A percentile compares a stretch with the other conserved stretches of the same genome.
Conservation (phyloP, 2,329 filamentous ascomycete genomes). For the Penicillium sclerotiorum region DNA sequence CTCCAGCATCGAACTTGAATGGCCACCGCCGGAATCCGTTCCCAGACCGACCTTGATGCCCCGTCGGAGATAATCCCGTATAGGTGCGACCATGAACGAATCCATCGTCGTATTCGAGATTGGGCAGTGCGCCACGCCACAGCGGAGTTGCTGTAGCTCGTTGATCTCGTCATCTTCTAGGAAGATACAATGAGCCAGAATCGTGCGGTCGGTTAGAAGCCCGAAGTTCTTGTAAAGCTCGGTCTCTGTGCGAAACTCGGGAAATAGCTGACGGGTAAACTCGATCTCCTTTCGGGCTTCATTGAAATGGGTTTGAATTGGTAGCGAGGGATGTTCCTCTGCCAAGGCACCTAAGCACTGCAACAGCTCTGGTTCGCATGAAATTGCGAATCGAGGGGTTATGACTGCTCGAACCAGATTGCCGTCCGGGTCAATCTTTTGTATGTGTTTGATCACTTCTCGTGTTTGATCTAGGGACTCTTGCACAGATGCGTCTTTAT, state of each 20-base stretch:
- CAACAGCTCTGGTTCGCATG: slow-evolving; percentile 59
- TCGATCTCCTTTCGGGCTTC: slow-evolving; percentile 64
- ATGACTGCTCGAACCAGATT: slow-evolving; percentile 54
- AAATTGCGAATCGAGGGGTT: slow-evolving; percentile 65
- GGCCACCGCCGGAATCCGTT: slow-evolving; percentile 66
- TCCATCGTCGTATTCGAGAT: slow-evolving; percentile 64
- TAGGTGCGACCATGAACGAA: slow-evolving; percentile 61
- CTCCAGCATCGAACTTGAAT: slow-evolving; percentile 58
- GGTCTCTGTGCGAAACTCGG: slow-evolving; percentile 58
- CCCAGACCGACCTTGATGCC: slow-evolving; percentile 69
- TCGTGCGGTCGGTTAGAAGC: slow-evolving; percentile 58
- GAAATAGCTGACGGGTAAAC: slow-evolving; percentile 59
- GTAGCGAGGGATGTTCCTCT: slow-evolving; percentile 49
- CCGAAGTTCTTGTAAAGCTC: slow-evolving; percentile 62
- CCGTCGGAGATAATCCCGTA: slow-evolving; percentile 59
- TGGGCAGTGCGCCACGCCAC: slow-evolving; percentile 67
- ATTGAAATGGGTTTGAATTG: slow-evolving; percentile 70
- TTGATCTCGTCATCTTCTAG: slow-evolving; percentile 60
- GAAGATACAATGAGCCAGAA: slow-evolving; percentile 69
- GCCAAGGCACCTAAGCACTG: slow-evolving; percentile 59
- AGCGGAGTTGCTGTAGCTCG: slow-evolving; percentile 50
- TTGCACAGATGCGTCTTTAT: slow-evolving; percentile 51
- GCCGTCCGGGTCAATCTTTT: slow-evolving; percentile 47
- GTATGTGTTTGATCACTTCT: slow-evolving; percentile 55
- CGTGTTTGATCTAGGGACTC: slow-evolving; percentile 55